phyloP scores from a whole-genome alignment of 768 basidiomycete species.

The Trametes cinnabarina region DNA sequence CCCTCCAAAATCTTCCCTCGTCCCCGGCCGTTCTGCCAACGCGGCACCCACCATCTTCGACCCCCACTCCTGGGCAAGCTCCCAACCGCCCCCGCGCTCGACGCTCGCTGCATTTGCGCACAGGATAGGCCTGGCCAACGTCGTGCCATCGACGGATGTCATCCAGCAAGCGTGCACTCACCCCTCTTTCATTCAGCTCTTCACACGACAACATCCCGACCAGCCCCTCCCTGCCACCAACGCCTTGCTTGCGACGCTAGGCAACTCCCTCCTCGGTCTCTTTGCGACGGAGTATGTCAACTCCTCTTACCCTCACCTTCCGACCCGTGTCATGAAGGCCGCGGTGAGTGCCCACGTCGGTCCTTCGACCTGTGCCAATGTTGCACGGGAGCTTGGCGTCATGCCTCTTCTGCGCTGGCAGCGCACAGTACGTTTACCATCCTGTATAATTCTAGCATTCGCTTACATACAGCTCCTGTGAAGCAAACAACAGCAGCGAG shows the following conservation, averaged over 20 bases:
- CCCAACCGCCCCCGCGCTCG: constrained; percentile 70
- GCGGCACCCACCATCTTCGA: constrained; percentile 43
- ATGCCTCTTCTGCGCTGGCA: constrained; percentile 79
- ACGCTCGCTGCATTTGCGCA: constrained; percentile 76
- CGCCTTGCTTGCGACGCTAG: constrained; percentile 68
- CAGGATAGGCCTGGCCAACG: constrained; percentile 65
- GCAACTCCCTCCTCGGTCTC: constrained; percentile 87
- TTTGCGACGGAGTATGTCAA: constrained; percentile 85
- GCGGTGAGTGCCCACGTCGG: constrained; percentile 93
- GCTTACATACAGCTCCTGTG: neutral
- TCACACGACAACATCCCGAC: constrained; percentile 55
- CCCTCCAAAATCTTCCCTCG: constrained; percentile 57
- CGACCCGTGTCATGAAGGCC: constrained; percentile 87
- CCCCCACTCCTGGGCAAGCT: constrained; percentile 63
- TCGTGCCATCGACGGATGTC: constrained; percentile 51
- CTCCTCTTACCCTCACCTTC: constrained; percentile 82
- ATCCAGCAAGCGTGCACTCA: constrained; percentile 80
- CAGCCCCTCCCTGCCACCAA: constrained; percentile 62
- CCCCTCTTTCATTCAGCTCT: constrained; percentile 59
- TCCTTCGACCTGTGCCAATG: constrained; percentile 73
- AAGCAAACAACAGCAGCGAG: constrained; percentile 45
- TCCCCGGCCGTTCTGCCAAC: constrained; percentile 10
- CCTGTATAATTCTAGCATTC: neutral
- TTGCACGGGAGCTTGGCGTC: constrained; percentile 85
- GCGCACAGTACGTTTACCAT: constrained; percentile 53